Evolutionary conservation across 2,329 filamentous ascomycete species (phyloP).

Genomic region (Cytospora leucostoma): DNA sequence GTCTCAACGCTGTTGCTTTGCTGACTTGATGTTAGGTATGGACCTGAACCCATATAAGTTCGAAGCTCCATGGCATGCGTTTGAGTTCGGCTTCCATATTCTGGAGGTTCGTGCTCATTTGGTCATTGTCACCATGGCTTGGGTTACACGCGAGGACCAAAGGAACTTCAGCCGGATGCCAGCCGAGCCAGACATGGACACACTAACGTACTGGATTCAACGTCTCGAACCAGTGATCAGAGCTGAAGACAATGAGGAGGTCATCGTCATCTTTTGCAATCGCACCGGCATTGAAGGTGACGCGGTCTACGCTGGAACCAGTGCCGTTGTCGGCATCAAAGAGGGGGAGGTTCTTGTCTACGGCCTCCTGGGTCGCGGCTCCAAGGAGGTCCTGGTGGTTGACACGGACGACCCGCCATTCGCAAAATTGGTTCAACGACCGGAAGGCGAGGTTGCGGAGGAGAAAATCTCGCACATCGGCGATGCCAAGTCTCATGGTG

Average conservation of each 20-base stretch:
- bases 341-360: slow-evolving; percentile 60
- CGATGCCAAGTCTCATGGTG: not conserved
- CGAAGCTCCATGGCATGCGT: slow-evolving; percentile 50
- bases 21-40: slow-evolving; percentile 40
- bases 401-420: slow-evolving; percentile 47
- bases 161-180: slow-evolving; percentile 44
- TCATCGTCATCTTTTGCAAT: slow-evolving; percentile 64
- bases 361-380: slow-evolving; percentile 61
- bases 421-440: slow-evolving; percentile 39
- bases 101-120: slow-evolving; percentile 59
- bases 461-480: not conserved
- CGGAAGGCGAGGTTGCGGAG: slow-evolving; percentile 29
- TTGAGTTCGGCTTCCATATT: slow-evolving; percentile 58
- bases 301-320: slow-evolving; percentile 65
- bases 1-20: not conserved
- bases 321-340: slow-evolving; percentile 60
- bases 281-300: slow-evolving; percentile 60
- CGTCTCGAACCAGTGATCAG: slow-evolving; percentile 58
- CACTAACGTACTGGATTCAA: slow-evolving; percentile 65
- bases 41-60: slow-evolving; percentile 63
- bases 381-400: slow-evolving; percentile 60
- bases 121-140: slow-evolving; percentile 75
- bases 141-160: slow-evolving; percentile 57
- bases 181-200: slow-evolving; percentile 59
- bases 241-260: slow-evolving; percentile 48